Base-by-base conservation (phyloP, 352 stramenopile species). In the Bremia lactucae region DNA sequence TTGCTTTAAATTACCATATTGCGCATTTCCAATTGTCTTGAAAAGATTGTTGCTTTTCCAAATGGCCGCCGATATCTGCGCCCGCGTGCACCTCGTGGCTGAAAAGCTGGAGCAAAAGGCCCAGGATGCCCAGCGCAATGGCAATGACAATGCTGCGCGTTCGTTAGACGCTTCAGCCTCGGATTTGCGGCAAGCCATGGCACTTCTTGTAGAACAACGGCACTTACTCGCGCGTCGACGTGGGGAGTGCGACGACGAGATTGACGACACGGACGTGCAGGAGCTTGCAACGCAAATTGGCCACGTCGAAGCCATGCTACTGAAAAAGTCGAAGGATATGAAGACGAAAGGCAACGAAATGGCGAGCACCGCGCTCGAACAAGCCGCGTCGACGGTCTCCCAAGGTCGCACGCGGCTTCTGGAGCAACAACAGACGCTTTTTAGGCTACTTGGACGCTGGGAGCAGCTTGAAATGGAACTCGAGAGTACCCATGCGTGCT, bases 301-400 rank as follows among this genome's bases (percentile, higher is more conserved):
- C 16, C 41, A 49, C 23, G 76, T 88, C 16, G 65, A 76, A 42
- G 42, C 46, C 23, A 75, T 85, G 63, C 48, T 88, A 36, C 49
- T 36, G 20, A 83, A 83, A 45, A 88, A 88, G 55, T 68, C 72
- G 50, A 67, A 80, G n/a, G 76, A 88, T 44, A 85, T 88, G 72
- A 63, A 62, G 44, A 28, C 36, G 11, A 88, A 86, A 43, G 67
- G 71, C 19, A 88, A 86, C 45, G 66, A 75, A 15, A 49, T 42
- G 13, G 76, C 76, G 10, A 62, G 64, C 15, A 42, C 59, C 11
- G 62, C 71, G 46, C 66, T 88, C 31, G 52, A 64, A 37, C 71
- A 86, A 40, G 72, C 72, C 14, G 66, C 76, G 6, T 34, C 25
- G 14, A 49, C 62, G 0, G 72, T 86, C 22, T 59, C 59, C 0